These are phyloP conservation scores for Fusarium drepaniforme DNA, from an alignment of 2,329 filamentous ascomycete species.

Conservation along the genomic window DNA sequence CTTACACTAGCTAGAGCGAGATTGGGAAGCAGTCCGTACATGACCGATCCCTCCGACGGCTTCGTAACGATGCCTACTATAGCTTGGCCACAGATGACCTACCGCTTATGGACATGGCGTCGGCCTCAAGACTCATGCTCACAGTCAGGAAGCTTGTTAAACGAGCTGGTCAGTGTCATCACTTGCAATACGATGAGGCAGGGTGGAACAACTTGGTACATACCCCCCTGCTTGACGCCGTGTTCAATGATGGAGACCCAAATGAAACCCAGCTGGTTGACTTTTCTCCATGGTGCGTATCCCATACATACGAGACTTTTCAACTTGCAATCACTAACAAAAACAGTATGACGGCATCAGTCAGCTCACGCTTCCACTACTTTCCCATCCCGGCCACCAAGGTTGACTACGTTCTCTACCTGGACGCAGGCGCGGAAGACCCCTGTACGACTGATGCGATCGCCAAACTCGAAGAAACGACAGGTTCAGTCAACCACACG, in stretches of 20 bases:
- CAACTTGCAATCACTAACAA: neutral
- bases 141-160: neutral
- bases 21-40: neutral
- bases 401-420: slow-evolving; percentile 16
- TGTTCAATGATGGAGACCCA: neutral
- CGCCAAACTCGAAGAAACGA: neutral
- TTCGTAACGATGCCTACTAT: slow-evolving; percentile 8
- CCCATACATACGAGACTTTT: neutral
- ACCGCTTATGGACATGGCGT: neutral
- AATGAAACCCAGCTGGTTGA: neutral
- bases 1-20: neutral
- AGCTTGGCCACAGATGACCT: neutral
- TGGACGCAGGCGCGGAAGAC: neutral
- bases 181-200: slow-evolving; percentile 7
- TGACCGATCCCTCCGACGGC: slow-evolving; percentile 4
- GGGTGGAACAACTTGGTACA: slow-evolving; percentile 25
- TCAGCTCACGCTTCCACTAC: neutral
- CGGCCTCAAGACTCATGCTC: neutral
- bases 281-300: slow-evolving; percentile 12
- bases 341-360: slow-evolving; percentile 11
- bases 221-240: slow-evolving; percentile 6
- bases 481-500: slow-evolving; percentile 14
- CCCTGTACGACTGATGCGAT: neutral
- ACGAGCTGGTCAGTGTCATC: neutral
- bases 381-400: neutral